Conservation (phyloP, 2,329 filamentous ascomycete species). For the Beauveria sp. region DNA sequence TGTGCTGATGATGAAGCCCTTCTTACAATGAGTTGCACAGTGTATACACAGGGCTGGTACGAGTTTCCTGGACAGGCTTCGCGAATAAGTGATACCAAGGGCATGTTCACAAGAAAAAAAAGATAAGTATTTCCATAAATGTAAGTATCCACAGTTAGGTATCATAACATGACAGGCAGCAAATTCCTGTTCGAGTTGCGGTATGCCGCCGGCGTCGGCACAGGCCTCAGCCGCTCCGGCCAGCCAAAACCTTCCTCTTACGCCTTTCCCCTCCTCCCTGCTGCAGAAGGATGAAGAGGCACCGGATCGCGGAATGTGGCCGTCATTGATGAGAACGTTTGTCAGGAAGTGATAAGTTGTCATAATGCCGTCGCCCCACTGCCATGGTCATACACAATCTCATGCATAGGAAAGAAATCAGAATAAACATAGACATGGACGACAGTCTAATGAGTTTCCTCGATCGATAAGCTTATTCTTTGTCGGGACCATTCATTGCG, state of each 20-base stretch:
- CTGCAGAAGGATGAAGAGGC: neutral
- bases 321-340: neutral
- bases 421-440: neutral
- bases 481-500: neutral
- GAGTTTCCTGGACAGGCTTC: too few species aligned
- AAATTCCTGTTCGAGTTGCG: neutral
- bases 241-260: neutral
- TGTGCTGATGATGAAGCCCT: too few species aligned
- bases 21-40: too few species aligned
- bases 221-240: slow-evolving; percentile 1
- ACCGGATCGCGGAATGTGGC: too few species aligned
- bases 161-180: neutral
- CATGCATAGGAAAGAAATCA: neutral
- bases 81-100: too few species aligned
- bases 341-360: too few species aligned
- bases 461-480: neutral
- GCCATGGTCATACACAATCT: neutral
- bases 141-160: too few species aligned
- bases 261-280: neutral
- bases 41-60: too few species aligned
- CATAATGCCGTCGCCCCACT: slow-evolving; percentile 4
- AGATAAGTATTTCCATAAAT: too few species aligned
- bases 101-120: too few species aligned
- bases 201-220: neutral
- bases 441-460: neutral